These are phyloP conservation scores for Pleurotus cornucopiae DNA, from an alignment of 768 basidiomycete genomes.

Conservation along the genomic window DNA sequence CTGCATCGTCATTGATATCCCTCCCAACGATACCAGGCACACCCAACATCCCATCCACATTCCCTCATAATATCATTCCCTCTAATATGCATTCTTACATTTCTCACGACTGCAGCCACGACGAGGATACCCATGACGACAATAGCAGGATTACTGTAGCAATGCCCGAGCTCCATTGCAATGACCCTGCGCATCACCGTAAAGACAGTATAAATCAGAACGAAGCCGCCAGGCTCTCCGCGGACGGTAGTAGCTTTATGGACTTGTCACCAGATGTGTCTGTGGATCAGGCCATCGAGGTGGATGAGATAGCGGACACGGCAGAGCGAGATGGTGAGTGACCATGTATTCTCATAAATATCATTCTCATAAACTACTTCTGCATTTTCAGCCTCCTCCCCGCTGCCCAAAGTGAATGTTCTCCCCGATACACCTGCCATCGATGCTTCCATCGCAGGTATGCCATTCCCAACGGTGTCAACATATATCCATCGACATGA, in stretches of 20 bases:
- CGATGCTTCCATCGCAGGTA: not conserved
- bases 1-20: not conserved
- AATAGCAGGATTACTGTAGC: not conserved
- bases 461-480: not conserved
- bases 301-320: not conserved
- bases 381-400: not conserved
- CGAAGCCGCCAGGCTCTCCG: not conserved
- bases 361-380: not conserved
- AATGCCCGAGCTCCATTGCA: not conserved
- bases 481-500: not conserved
- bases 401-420: not conserved
- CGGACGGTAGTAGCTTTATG: conserved; percentile 1
- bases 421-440: not conserved
- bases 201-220: not conserved
- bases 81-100: not conserved
- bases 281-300: not conserved
- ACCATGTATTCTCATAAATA: not conserved
- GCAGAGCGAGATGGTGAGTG: not conserved
- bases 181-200: not conserved
- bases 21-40: not conserved
- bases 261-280: not conserved
- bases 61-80: not conserved
- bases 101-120: not conserved
- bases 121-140: conserved; percentile 2
- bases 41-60: not conserved